phyloP scores from a whole-genome alignment of 805 yeast genomes.

The Candida maltosa region DNA sequence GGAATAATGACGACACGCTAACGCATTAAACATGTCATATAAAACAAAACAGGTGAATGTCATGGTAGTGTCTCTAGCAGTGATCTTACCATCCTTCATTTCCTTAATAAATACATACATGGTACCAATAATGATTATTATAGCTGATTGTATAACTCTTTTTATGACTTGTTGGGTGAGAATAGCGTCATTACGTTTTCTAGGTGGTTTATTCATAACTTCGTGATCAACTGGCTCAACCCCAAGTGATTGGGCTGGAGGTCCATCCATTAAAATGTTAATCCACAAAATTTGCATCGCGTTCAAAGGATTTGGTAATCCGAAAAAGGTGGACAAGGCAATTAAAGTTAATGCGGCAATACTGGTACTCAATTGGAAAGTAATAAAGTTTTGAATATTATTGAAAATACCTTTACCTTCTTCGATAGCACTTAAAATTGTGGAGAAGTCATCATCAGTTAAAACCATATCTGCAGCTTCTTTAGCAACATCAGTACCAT shows the following conservation, averaged over 20 bases:
- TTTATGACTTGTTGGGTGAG: constrained; percentile 65
- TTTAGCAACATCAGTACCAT: constrained; percentile 97
- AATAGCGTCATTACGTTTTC: constrained; percentile 82
- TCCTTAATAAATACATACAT: constrained; percentile 81
- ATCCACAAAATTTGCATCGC: constrained; percentile 99
- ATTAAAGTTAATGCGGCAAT: constrained; percentile 91
- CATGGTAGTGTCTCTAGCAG: constrained; percentile 97
- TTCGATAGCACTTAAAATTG: constrained; percentile 88
- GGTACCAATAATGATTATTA: constrained; percentile 79
- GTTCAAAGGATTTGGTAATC: constrained; percentile 88
- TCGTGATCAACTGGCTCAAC: constrained; percentile 96
- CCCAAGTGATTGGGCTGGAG: constrained; percentile 96
- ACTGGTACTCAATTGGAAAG: constrained; percentile 93
- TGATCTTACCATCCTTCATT: constrained; percentile 78
- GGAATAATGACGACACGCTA: constrained; percentile 84
- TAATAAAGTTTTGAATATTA: constrained; percentile 90
- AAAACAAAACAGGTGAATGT: constrained; percentile 95
- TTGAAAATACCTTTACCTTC: constrained; percentile 97
- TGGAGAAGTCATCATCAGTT: constrained; percentile 94
- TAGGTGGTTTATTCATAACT: constrained; percentile 95
- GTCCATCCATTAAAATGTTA: constrained; percentile 97
- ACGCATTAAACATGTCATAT: constrained; percentile 95
- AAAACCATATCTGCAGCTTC: constrained; percentile 98
- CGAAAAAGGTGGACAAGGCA: constrained; percentile 82
- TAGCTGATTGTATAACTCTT: constrained; percentile 74